phyloP scores from a whole-genome alignment of 805 yeast genomes.

The Isabelozyma rhagii region DNA sequence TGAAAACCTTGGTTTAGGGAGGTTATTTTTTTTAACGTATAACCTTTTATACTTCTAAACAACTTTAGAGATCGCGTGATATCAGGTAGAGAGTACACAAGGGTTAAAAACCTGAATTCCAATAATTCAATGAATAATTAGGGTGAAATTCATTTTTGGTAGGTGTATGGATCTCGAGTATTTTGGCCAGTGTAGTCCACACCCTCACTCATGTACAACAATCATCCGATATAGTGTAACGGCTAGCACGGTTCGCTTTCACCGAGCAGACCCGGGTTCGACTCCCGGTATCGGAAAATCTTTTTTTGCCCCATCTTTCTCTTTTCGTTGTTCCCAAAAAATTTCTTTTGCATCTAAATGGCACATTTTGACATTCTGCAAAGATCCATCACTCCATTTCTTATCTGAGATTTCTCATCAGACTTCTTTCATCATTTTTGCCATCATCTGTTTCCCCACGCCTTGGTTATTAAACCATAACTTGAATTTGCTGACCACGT shows the following conservation, averaged over 20 bases:
- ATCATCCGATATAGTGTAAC: conserved; percentile 47
- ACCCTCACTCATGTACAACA: neutral
- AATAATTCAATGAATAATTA: too few relatives aligned
- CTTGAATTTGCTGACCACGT: neutral
- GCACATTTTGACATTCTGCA: too few relatives aligned
- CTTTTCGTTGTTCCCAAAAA: neutral
- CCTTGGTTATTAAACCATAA: too few relatives aligned
- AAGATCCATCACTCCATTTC: neutral
- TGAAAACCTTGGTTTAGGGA: too few relatives aligned
- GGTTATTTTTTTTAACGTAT: too few relatives aligned
- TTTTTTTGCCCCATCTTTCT: neutral
- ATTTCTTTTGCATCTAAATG: neutral
- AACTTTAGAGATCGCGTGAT: too few relatives aligned
- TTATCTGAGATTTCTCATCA: neutral
- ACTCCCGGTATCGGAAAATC: conserved; percentile 76
- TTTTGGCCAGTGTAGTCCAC: too few relatives aligned
- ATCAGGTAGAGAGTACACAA: too few relatives aligned
- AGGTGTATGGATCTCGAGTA: too few relatives aligned
- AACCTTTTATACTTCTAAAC: too few relatives aligned
- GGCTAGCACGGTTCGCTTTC: conserved; percentile 55
- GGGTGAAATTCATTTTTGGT: too few relatives aligned
- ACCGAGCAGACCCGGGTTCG: conserved; percentile 71
- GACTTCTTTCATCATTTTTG: neutral
- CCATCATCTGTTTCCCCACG: neutral
- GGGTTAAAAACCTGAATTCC: too few relatives aligned